A percentile compares a stretch with the other conserved stretches of the same genome.
These are phyloP conservation scores for Dichotomocladium elegans DNA, from an alignment of 371 early-diverging fungal genomes.

Conservation along the genomic window DNA sequence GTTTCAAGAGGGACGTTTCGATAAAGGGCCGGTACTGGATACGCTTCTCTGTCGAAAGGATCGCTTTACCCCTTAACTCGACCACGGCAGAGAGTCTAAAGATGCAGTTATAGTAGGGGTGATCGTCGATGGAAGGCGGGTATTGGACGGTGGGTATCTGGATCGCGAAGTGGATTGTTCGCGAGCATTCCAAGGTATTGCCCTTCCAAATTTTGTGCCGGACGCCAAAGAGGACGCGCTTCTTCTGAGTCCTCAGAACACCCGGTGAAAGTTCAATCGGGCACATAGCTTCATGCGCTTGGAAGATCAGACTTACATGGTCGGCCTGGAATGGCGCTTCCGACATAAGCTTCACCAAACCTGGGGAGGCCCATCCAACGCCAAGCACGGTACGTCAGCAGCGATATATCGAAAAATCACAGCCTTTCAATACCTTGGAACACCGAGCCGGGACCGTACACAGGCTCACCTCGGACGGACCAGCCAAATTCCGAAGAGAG, in stretches of 20 bases:
- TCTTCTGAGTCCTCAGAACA: neutral
- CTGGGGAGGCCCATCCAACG: too few species aligned
- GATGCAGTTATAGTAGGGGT: conserved; percentile 20
- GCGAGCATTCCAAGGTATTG: conserved; percentile 9
- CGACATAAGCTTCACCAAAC: too few species aligned
- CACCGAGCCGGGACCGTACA: conserved; percentile 42
- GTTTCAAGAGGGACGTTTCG: conserved; percentile 29
- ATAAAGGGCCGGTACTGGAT: conserved; percentile 33
- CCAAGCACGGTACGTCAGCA: too few species aligned
- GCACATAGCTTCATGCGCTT: conserved; percentile 19
- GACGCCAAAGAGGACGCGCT: conserved; percentile 23
- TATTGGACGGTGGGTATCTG: conserved; percentile 40
- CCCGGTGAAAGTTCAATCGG: conserved; percentile 18
- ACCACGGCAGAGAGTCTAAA: conserved; percentile 28
- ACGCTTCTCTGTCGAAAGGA: neutral
- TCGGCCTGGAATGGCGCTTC: conserved; percentile 21
- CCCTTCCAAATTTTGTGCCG: conserved; percentile 34
- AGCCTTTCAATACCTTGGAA: conserved; percentile 42
- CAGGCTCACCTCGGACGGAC: conserved; percentile 29
- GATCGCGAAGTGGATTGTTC: conserved; percentile 30
- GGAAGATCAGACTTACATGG: conserved; percentile 22
- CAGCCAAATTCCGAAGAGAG: conserved; percentile 45
- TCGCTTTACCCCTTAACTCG: conserved; percentile 7
- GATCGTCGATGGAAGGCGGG: conserved; percentile 28
- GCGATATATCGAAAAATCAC: too few species aligned